Percentiles rank a stretch among this genome's conserved stretches.
These are phyloP conservation scores for Iodosphaeria phyllophila DNA, from an alignment of 2,329 filamentous ascomycete genomes.

Conservation along the genomic window DNA sequence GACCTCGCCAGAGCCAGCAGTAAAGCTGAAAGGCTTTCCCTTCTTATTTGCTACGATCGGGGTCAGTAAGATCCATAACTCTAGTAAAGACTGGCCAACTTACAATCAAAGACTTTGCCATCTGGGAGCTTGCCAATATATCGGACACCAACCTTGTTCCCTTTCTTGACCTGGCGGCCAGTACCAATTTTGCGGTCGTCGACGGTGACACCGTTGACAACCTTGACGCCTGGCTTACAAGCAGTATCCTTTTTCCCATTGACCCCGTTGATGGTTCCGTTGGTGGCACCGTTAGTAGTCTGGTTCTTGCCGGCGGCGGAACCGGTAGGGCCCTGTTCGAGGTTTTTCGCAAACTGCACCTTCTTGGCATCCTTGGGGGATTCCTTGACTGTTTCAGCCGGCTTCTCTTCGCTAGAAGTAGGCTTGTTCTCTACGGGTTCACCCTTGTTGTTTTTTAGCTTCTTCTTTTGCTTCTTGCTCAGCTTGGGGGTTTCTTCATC, in stretches of 20 bases:
- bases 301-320: slow-evolving; percentile 33
- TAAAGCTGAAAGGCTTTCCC: slow-evolving; percentile 93
- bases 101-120: slow-evolving; percentile 88
- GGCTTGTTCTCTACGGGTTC: slow-evolving; percentile 52
- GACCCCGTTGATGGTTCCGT: too few species aligned
- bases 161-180: slow-evolving; percentile 73
- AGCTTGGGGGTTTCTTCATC: slow-evolving; percentile 51
- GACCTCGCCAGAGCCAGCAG: slow-evolving; percentile 83
- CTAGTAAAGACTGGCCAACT: slow-evolving; percentile 17
- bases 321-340: slow-evolving; percentile 85
- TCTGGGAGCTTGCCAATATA: slow-evolving; percentile 96
- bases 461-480: slow-evolving; percentile 95
- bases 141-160: slow-evolving; percentile 79
- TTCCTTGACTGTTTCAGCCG: slow-evolving; percentile 32
- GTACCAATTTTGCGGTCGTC: slow-evolving; percentile 89
- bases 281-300: slow-evolving; percentile 36
- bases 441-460: slow-evolving; percentile 96
- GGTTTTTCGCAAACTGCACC: slow-evolving; percentile 97
- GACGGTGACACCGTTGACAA: slow-evolving; percentile 73
- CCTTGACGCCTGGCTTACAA: slow-evolving; percentile 65
- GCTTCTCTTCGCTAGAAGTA: slow-evolving; percentile 38
- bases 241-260: too few species aligned
- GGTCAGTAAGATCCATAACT: slow-evolving; percentile 8
- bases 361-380: slow-evolving; percentile 60
- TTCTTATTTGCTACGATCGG: slow-evolving; percentile 72